phyloP scores from a whole-genome alignment of 1,139 yeast genomes.

The Zhuliangozyma parablackwelliae region DNA sequence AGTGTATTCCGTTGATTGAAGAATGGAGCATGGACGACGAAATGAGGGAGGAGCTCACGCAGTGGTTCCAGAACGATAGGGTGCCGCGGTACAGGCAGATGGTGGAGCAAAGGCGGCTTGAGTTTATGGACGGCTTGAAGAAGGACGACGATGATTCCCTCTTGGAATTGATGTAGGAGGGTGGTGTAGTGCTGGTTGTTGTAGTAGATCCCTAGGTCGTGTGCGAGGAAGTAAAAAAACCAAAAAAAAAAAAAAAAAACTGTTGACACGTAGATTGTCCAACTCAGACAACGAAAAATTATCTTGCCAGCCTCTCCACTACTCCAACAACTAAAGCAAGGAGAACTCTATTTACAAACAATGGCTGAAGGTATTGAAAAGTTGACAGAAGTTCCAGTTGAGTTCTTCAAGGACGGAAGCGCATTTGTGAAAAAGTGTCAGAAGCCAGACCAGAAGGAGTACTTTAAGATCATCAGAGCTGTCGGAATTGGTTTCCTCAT shows the following conservation, averaged over 20 bases:
- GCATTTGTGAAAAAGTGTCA: conserved; percentile 88
- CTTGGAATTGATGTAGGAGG: conserved; percentile 28
- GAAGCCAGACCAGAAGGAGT: conserved; percentile 88
- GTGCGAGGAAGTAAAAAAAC: conserved; percentile 1
- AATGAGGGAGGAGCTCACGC: conserved; percentile 21
- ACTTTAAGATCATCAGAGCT: conserved; percentile 83
- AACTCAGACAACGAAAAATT: background rate
- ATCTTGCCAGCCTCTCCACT: background rate
- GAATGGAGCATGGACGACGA: conserved; percentile 35
- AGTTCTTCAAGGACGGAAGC: conserved; percentile 85
- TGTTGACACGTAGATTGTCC: background rate
- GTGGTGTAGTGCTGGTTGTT: no score
- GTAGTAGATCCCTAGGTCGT: no score
- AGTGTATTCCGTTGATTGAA: conserved; percentile 27
- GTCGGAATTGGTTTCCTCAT: conserved; percentile 95
- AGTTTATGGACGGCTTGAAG: conserved; percentile 24
- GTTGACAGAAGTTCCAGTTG: conserved; percentile 83
- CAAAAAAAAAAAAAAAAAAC: conserved; percentile 2
- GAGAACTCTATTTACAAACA: background rate
- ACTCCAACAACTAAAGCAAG: conserved; percentile 4
- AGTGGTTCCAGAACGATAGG: conserved; percentile 20
- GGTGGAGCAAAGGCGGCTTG: conserved; percentile 25
- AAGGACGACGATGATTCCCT: conserved; percentile 27
- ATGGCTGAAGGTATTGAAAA: conserved; percentile 74
- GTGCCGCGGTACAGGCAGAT: conserved; percentile 19